Evolutionary conservation across 192 early-diverging fungal genomes (phyloP), one percentile per base, ranked within the genome.

Genomic region (Haplosporangium gracile): DNA sequence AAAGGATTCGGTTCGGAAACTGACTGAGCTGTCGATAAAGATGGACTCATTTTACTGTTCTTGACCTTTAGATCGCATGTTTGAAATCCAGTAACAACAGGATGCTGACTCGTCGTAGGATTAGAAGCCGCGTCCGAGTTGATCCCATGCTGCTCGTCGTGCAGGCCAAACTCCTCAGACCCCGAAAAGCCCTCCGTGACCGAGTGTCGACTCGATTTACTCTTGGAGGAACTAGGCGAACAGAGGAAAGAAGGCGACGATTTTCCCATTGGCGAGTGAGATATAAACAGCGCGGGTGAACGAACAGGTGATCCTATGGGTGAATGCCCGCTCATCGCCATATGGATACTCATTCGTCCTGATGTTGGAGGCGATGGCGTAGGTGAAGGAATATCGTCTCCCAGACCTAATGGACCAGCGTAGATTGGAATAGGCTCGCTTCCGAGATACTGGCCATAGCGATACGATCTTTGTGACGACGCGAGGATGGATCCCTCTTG

Each of bases 301-400:
- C 63, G 36, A 1, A 75, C 72, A 11, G 84, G 84, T 34, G 84
- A 86, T 15, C 76, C 63, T 3, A 86, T 70, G 32, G 84, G 84
- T 3, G 84, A 86, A 24, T 39, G 70, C 11, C 84, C 71, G 39
- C 71, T 75, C 84, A 86, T 86, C 6, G 84, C 84, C 84, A 86
- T 86, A 43, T 86, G 84, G 43, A 81, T 81, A 22, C 79, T 77
- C n/a, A 81, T 49, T 43, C 84, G 49, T 70, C 84, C 79, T 68
- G 79, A 65, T 2, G 84, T 18, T 49, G 82, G 82, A 7, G 84
- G 84, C 34, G 84, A 86, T 10, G 84, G 84, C 1, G 84, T 78
- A 18, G 84, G 84, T 16, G 84, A 86, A 22, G 84, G 84, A 38
- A 86, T 81, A 32, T 86, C 84, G 24, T 86, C 84, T 1, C 84